Evolutionary conservation across 306 rosid species (phyloP).

Genomic region (Cajanus cajan): DNA sequence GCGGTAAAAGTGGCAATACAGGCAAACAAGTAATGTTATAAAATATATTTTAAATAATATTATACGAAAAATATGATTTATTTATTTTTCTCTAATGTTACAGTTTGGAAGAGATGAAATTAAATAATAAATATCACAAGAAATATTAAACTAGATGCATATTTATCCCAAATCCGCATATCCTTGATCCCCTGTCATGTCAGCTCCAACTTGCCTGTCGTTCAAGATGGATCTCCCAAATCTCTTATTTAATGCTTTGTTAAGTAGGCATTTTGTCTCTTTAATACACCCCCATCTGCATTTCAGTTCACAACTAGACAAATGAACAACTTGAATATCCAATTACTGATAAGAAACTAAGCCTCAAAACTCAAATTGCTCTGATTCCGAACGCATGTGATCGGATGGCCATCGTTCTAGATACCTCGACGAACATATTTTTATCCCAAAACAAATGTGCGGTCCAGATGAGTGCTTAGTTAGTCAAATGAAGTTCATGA

Average conservation of each 20-base stretch:
- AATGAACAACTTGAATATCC: constrained; percentile 16
- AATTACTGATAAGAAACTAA: background rate
- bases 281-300: background rate
- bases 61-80: background rate
- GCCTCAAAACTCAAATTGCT: constrained; percentile 9
- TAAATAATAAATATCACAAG: background rate
- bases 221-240: constrained; percentile 30
- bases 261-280: background rate
- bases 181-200: constrained; percentile 32
- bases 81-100: background rate
- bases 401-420: background rate
- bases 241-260: constrained; percentile 28
- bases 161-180: background rate
- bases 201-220: background rate
- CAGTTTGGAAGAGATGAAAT: background rate
- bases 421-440: background rate
- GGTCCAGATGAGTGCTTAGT: constrained; percentile 37
- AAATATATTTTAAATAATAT: background rate
- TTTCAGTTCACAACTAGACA: background rate
- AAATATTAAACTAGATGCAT: background rate
- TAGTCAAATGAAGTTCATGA: background rate
- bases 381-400: constrained; percentile 31
- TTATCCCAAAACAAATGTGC: constrained; percentile 3
- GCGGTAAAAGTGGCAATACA: too few relatives aligned
- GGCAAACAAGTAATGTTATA: background rate